Base-by-base conservation (phyloP, 768 basidiomycete species). In the Boletus subparvulus region DNA sequence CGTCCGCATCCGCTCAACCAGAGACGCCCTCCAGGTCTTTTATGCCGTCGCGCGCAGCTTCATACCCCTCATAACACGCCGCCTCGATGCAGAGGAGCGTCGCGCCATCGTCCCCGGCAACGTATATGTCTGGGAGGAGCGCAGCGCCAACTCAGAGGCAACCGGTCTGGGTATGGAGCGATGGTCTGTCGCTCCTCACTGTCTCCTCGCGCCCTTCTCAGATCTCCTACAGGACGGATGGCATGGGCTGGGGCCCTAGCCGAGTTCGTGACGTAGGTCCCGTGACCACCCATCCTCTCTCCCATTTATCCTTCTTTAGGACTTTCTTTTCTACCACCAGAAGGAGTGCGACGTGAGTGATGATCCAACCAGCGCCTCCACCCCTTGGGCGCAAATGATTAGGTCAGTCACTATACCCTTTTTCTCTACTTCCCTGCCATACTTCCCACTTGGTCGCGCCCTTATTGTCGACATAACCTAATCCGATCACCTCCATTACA, bases 61-160 rank as follows among this genome's bases (percentile, higher is more conserved):
- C 54, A 77, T 92, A 42, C 88, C 88, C 47, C 80, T 92, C 67
- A 90, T 91, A 66, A 88, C 87, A 21, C 83, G 90, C 54, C 85
- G 90, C 9, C 81, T 93, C 62, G 90, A 92, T 67, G 87, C 87
- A 43, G 89, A 92, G 68, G 90, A 92, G 70, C 83, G 90, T 41
- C 78, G 85, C 46, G 82, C 82, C 17, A 88, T 93, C 64, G 62
- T 78, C 17, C 81, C 90, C 0, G 90, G 90, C 26, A 89, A 89
- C 62, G 88, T 92, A 24, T 92, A 91, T 63, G 88, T 92, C 58
- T 93, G 91, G 90, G 90, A 93, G 68, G 90, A 93, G 63, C 86
- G 90, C 59, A 87, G 87, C 26, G 87, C 90, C 8, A 90, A 88
- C 67, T 84, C 87, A n/a, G 89, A 90, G 66, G 77, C 80, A 50